Percentiles rank a stretch among this genome's conserved stretches.
Conservation (phyloP, 371 early-diverging fungal genomes). For the Rhizopus delemar region DNA sequence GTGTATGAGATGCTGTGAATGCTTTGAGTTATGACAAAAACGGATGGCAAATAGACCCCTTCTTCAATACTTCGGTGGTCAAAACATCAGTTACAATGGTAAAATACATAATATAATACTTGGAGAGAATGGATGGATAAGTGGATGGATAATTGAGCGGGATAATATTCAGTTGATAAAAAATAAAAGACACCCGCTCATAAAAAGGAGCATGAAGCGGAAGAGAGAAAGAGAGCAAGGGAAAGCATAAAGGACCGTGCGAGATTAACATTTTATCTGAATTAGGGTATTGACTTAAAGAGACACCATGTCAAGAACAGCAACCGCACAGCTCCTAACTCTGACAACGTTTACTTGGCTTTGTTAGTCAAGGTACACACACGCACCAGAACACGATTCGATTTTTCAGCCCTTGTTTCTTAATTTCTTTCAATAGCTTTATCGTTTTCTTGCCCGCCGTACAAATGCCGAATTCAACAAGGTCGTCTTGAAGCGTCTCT, state of each 20-base stretch:
- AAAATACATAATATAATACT: constrained; percentile 15
- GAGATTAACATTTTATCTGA: constrained; percentile 38
- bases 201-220: background rate
- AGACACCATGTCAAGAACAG: constrained; percentile 94
- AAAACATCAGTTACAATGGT: constrained; percentile 32
- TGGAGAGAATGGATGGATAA: constrained; percentile 29
- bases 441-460: constrained; percentile 97
- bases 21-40: too few species aligned
- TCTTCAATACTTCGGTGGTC: constrained; percentile 34
- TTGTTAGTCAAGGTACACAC: constrained; percentile 84
- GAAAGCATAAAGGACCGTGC: background rate
- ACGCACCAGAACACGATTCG: background rate
- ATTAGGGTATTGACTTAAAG: constrained; percentile 94
- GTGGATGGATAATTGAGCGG: constrained; percentile 11
- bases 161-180: constrained; percentile 9
- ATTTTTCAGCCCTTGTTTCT: background rate
- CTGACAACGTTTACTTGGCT: constrained; percentile 90
- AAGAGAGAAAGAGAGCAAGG: background rate
- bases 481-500: constrained; percentile 96
- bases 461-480: constrained; percentile 98
- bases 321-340: constrained; percentile 84
- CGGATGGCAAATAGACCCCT: background rate
- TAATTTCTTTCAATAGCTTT: constrained; percentile 67
- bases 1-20: too few species aligned
- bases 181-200: too few species aligned